A percentile compares a stretch with the other conserved stretches of the same genome.
Evolutionary conservation across 148 eudicot genomes (phyloP).

Genomic region (Chenopodium album): DNA sequence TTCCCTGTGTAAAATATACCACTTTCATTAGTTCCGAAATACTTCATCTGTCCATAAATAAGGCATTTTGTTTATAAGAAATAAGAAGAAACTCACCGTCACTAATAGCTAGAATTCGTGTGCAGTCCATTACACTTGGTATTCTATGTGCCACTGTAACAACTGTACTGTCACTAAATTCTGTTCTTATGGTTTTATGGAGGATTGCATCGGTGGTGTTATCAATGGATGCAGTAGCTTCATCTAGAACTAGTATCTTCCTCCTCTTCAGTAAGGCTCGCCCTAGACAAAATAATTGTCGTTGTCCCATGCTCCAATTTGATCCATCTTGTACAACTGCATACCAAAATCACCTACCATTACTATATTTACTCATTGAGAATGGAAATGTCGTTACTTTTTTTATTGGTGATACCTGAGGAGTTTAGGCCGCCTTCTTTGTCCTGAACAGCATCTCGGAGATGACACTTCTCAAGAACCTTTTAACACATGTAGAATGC

Average conservation of each 20-base stretch:
- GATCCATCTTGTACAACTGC: constrained; percentile 60
- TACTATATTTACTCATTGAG: background rate
- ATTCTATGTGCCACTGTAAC: constrained; percentile 65
- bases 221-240: constrained; percentile 71
- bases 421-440: constrained; percentile 54
- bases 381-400: background rate
- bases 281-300: constrained; percentile 58
- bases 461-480: constrained; percentile 61
- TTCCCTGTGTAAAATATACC: constrained; percentile 34
- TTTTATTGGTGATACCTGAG: constrained; percentile 29
- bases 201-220: constrained; percentile 50
- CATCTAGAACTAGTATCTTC: constrained; percentile 55
- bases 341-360: background rate
- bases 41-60: background rate
- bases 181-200: constrained; percentile 51
- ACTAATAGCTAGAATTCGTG: constrained; percentile 45
- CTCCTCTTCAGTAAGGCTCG: constrained; percentile 50
- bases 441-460: constrained; percentile 39
- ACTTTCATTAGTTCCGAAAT: background rate
- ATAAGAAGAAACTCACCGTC: constrained; percentile 35
- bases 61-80: background rate
- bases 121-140: constrained; percentile 63
- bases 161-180: constrained; percentile 49
- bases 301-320: constrained; percentile 71
- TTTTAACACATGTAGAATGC: constrained; percentile 6